Conservation (phyloP, 495 filamentous ascomycete genomes). For the Aspergillus cavernicola region DNA sequence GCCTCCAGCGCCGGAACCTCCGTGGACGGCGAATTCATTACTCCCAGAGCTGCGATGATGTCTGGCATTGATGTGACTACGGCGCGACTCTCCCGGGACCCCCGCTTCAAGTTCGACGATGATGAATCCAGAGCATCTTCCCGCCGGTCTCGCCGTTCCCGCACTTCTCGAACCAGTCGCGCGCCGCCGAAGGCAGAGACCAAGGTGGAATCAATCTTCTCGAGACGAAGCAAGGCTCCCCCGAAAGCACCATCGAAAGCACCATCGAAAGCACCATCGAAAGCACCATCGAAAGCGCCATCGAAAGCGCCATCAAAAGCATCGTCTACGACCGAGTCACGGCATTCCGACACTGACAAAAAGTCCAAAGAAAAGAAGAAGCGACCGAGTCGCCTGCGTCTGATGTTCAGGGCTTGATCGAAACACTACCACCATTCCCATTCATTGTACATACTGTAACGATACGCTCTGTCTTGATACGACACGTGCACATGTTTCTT, state of each 20-base stretch:
- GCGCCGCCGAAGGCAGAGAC: constrained; percentile 20
- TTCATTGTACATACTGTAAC: constrained; percentile 10
- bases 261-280: constrained; percentile 13
- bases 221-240: constrained; percentile 7
- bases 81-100: constrained; percentile 31
- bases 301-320: constrained; percentile 19
- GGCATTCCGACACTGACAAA: constrained; percentile 26
- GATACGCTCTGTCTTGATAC: constrained; percentile 5
- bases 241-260: constrained; percentile 15
- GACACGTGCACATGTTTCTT: background rate
- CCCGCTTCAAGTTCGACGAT: constrained; percentile 41
- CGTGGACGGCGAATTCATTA: constrained; percentile 85
- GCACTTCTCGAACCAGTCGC: constrained; percentile 7
- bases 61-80: constrained; percentile 46
- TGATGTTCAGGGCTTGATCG: constrained; percentile 42
- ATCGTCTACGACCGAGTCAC: constrained; percentile 8
- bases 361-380: constrained; percentile 41
- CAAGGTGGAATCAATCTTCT: constrained; percentile 20
- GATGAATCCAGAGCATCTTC: constrained; percentile 36
- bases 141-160: constrained; percentile 39
- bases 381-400: constrained; percentile 37
- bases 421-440: background rate
- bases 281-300: constrained; percentile 14
- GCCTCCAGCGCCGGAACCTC: constrained; percentile 58
- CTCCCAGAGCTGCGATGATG: constrained; percentile 65